Evolutionary conservation across 371 early-diverging fungal species (phyloP).

Genomic region (Caulochytrium protostelioides): DNA sequence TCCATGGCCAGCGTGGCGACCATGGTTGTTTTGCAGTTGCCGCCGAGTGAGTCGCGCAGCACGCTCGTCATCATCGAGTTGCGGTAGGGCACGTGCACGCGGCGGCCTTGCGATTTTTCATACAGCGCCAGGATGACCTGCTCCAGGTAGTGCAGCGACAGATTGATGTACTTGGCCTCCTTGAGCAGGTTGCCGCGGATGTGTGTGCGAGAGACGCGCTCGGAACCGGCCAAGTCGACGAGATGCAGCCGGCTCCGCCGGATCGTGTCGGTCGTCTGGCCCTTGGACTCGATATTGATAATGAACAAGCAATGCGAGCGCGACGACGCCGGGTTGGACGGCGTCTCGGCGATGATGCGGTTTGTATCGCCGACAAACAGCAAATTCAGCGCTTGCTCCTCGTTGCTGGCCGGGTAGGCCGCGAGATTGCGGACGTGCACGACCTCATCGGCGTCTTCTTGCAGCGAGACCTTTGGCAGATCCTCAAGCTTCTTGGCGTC

Average conservation of each 20-base stretch:
- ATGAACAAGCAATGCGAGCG: constrained; percentile 42
- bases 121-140: constrained; percentile 46
- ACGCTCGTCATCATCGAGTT: constrained; percentile 50
- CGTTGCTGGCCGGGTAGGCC: constrained; percentile 13
- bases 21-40: constrained; percentile 46
- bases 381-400: constrained; percentile 32
- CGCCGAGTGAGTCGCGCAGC: constrained; percentile 42
- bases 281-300: constrained; percentile 14
- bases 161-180: constrained; percentile 47
- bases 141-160: constrained; percentile 42
- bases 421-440: constrained; percentile 36
- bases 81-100: constrained; percentile 42
- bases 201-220: constrained; percentile 28
- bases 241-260: constrained; percentile 33
- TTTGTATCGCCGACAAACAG: constrained; percentile 36
- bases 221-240: constrained; percentile 56
- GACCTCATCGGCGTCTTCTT: constrained; percentile 24
- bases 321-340: constrained; percentile 39
- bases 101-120: constrained; percentile 20
- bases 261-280: constrained; percentile 15
- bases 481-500: constrained; percentile 34
- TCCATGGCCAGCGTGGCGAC: constrained; percentile 36
- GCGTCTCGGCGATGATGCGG: constrained; percentile 39
- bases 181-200: constrained; percentile 28
- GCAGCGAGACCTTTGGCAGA: constrained; percentile 25